phyloP scores from a whole-genome alignment of 129 eudicot genomes.

The Tagetes patula region DNA sequence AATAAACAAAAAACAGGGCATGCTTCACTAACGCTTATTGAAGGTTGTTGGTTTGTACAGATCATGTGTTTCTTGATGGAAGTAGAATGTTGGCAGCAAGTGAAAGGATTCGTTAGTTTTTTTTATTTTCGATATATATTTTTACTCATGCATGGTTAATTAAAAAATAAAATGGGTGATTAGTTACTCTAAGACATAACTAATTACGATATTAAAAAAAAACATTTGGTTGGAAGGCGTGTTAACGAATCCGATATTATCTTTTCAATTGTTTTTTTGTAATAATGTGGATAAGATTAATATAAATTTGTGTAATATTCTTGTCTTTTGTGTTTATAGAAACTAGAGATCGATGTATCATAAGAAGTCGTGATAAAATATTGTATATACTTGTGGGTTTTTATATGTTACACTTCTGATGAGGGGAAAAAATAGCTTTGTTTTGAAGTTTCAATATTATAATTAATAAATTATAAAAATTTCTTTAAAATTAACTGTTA shows the following conservation, averaged over 20 bases:
- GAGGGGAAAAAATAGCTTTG: too few species aligned
- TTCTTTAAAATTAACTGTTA: too few species aligned
- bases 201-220: not conserved
- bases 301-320: not conserved
- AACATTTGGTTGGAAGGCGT: not conserved
- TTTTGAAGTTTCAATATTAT: too few species aligned
- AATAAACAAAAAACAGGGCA: conserved; percentile 19
- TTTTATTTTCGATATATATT: not conserved
- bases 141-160: not conserved
- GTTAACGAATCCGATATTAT: conserved; percentile 1
- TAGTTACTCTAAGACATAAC: not conserved
- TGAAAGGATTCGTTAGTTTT: conserved; percentile 31
- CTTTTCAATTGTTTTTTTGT: not conserved
- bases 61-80: conserved; percentile 25
- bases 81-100: conserved; percentile 30
- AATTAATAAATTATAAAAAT: too few species aligned
- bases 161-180: not conserved
- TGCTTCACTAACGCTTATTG: conserved; percentile 23
- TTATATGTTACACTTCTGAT: too few species aligned
- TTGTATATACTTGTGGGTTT: too few species aligned
- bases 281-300: not conserved
- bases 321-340: not conserved
- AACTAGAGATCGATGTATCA: too few species aligned
- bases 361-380: too few species aligned
- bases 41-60: conserved; percentile 22